Base-by-base conservation (phyloP, 345 rosid genomes). In the Turnera subulata region DNA sequence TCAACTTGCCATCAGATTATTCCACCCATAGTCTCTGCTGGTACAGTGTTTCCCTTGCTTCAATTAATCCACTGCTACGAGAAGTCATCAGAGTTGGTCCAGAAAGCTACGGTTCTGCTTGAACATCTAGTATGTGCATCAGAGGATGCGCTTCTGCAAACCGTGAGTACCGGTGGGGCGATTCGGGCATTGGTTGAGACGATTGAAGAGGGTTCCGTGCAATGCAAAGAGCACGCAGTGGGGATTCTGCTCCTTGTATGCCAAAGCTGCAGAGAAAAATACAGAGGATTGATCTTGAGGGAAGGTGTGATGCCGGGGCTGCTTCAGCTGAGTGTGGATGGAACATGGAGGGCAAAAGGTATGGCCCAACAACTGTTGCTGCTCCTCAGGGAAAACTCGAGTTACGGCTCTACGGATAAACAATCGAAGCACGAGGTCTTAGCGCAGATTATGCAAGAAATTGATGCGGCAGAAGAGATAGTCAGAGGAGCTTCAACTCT, bases 271-370 rank as follows among this genome's bases (percentile, higher is more conserved):
- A 76, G 90, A 61, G 98, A 88, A 23, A 78, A 60, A 43, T 78
- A 83, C 78, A 66, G 95, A 70, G 86, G 74, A 58, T 48, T 73
- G 77, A 82, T 91, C 46, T 60, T 88, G 56, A 80, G 73, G 76
- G 95, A 88, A 76, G 98, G 96, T 12, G 85, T 68, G 22, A 75
- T 88, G 76, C 93, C 95, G 0, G 95, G 90, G 11, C 72, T 92
- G 76, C 84, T 92, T 44, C 89, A 88, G 76, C 73, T 84, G 60
- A 82, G 85, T 13, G 84, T 84, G 24, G 86, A 80, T 48, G 96
- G 98, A 53, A 86, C 87, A 24, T 21, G 77, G 66, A 73, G 89
- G 58, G 92, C 76, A 11, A 81, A 77, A 66, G 77, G 72, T 26
- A 76, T 70, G 74, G 96, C 89, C 26, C 73, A 80, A 63, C 84